Percentiles rank a stretch among this genome's conserved stretches.
These are phyloP conservation scores for Cymbopogon citratus DNA, from an alignment of 176 grass and related monocot species.

Conservation along the genomic window DNA sequence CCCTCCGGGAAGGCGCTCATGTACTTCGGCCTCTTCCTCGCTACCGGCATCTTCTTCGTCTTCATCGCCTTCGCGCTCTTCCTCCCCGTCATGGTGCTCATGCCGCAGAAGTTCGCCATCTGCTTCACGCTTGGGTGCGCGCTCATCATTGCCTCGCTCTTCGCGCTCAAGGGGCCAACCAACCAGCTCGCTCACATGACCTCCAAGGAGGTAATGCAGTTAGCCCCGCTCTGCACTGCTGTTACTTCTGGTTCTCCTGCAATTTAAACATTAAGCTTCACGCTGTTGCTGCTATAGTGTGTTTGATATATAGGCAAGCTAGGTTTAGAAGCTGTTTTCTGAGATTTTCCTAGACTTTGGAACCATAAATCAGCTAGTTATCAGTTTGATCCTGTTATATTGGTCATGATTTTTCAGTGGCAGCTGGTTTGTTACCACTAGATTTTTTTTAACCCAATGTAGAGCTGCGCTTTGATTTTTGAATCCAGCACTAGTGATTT, in stretches of 20 bases:
- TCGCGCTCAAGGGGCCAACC: conserved; percentile 81
- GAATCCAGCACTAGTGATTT: neutral
- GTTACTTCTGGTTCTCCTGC: neutral
- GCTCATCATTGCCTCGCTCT: conserved; percentile 87
- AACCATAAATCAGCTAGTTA: neutral
- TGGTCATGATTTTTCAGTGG: neutral
- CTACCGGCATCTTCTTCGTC: conserved; percentile 88
- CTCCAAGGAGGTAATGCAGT: conserved; percentile 76
- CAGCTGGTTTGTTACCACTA: neutral
- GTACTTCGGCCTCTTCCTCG: conserved; percentile 93
- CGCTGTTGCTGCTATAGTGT: neutral
- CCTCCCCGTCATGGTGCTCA: conserved; percentile 85
- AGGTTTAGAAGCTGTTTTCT: neutral
- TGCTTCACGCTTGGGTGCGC: conserved; percentile 84
- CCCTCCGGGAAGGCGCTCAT: conserved; percentile 81
- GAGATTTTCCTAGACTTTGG: too few species aligned
- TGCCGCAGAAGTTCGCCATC: conserved; percentile 98
- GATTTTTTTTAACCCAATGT: too few species aligned
- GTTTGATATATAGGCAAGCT: neutral
- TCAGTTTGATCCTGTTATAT: neutral
- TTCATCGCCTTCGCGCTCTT: conserved; percentile 90
- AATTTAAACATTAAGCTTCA: neutral
- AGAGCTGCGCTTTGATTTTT: too few species aligned
- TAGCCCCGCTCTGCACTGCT: neutral
- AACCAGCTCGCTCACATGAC: conserved; percentile 90